Conservation (phyloP, 495 filamentous ascomycete species). For the Neurospora intermedia region DNA sequence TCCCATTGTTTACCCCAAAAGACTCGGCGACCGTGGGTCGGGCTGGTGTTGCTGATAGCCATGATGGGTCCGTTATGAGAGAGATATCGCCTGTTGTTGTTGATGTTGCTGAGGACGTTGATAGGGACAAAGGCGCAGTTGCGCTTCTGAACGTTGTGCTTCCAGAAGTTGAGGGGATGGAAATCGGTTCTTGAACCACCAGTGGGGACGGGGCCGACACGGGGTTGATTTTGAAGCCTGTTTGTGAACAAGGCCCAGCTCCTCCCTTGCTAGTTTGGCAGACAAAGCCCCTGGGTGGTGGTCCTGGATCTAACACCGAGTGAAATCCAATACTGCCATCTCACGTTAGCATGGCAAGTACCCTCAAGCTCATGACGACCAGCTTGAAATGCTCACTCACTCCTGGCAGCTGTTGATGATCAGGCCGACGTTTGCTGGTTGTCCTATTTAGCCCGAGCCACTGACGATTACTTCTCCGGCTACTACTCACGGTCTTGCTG, state of each 20-base stretch:
- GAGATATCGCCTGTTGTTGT: not conserved
- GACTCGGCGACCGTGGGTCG: not conserved
- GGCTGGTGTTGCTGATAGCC: not conserved
- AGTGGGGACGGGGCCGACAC: not conserved
- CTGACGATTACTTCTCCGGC: not conserved
- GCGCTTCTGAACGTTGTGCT: not conserved
- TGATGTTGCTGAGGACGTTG: not conserved
- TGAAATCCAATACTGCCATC: slow-evolving; percentile 24
- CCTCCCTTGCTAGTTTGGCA: slow-evolving; percentile 10
- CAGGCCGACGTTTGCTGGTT: slow-evolving; percentile 30
- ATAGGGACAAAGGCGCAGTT: not conserved
- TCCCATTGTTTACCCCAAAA: not conserved
- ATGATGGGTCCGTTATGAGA: not conserved
- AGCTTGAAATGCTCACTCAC: slow-evolving; percentile 19
- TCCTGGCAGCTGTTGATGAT: slow-evolving; percentile 40
- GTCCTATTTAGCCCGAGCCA: slow-evolving; percentile 16
- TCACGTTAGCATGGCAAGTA: slow-evolving; percentile 1
- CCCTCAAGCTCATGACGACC: not conserved
- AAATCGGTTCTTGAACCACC: not conserved
- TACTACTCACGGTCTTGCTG: slow-evolving; percentile 35
- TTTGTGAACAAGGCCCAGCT: slow-evolving; percentile 3
- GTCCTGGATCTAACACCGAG: slow-evolving; percentile 29
- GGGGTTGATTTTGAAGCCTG: not conserved
- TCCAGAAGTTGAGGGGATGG: not conserved
- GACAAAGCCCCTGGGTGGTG: slow-evolving; percentile 15